Evolutionary conservation across 805 yeast species (phyloP).

Genomic region (Starmera quercuum): DNA sequence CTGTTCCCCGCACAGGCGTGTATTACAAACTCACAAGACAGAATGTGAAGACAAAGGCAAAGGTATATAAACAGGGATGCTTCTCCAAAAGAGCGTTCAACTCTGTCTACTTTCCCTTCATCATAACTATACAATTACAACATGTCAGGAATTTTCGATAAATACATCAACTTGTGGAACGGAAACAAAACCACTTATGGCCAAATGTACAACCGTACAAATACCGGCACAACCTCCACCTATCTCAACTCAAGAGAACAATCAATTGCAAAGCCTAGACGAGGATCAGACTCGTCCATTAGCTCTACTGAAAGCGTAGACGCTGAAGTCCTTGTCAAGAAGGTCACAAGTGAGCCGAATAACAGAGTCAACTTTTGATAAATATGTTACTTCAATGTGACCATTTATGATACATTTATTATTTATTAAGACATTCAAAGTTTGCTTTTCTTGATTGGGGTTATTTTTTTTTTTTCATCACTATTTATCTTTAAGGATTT

Average conservation of each 20-base stretch:
- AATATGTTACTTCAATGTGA: neutral
- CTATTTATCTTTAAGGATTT: too few species aligned
- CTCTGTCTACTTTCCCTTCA: neutral
- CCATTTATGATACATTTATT: too few species aligned
- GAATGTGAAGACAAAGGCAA: too few species aligned
- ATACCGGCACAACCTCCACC: constrained; percentile 5
- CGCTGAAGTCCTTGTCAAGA: constrained; percentile 1
- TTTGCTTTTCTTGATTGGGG: too few species aligned
- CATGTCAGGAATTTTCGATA: constrained; percentile 24
- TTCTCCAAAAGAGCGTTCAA: too few species aligned
- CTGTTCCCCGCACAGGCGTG: too few species aligned
- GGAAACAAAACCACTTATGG: constrained; percentile 11
- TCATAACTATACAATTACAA: constrained; percentile 2
- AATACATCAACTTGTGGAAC: constrained; percentile 18
- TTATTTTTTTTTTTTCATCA: too few species aligned
- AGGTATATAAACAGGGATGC: constrained; percentile 1
- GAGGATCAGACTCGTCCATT: neutral
- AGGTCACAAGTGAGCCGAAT: constrained; percentile 8
- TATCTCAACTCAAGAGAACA: neutral
- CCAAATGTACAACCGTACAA: constrained; percentile 14
- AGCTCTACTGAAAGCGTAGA: neutral
- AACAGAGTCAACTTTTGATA: constrained; percentile 11
- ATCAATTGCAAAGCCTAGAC: neutral
- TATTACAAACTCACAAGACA: too few species aligned
- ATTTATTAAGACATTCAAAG: neutral